Base-by-base conservation (phyloP, 306 rosid species). In the Glycine tomentella region DNA sequence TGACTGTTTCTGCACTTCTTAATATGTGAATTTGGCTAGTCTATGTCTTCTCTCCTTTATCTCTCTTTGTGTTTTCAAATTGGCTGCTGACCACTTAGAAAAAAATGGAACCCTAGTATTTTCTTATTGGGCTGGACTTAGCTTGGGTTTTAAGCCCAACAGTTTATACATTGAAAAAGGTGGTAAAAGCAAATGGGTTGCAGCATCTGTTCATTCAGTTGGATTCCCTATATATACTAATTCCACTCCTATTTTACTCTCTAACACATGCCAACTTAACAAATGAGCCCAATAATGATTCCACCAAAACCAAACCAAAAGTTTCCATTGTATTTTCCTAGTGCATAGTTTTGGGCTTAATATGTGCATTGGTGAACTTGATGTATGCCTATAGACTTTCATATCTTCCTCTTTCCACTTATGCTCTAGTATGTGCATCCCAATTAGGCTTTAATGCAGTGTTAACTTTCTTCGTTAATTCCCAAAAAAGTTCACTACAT, bases 111-210 rank as follows among this genome's bases (percentile, higher is more conserved):
- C n/a, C n/a, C n/a, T n/a, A n/a, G n/a, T n/a, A n/a, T n/a, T n/a
- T n/a, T n/a, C n/a, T n/a, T n/a, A n/a, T n/a, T n/a, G n/a, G n/a
- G n/a, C n/a, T n/a, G n/a, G n/a, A n/a, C n/a, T n/a, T n/a, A n/a
- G n/a, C n/a, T n/a, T n/a, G n/a, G n/a, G n/a, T n/a, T n/a, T n/a
- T n/a, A n/a, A n/a, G n/a, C n/a, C n/a, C n/a, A n/a, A n/a, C n/a
- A 59, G 88, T 45, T 66, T 91, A 14, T 91, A 91, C 78, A 89
- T 81, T 78, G 94, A 87, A 76, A 78, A 86, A 72, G 92, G 90
- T 53, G 90, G 92, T 33, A 84, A 87, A 25, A 91, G 92, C 76
- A 87, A 74, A 84, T 91, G 92, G 91, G 81, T 91, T 88, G 89
- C 89, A 45, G 82, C 95, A 7, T 73, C 87, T 20, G 92, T 78